Evolutionary conservation across 345 rosid species (phyloP).

Genomic region (Psidium guajava): DNA sequence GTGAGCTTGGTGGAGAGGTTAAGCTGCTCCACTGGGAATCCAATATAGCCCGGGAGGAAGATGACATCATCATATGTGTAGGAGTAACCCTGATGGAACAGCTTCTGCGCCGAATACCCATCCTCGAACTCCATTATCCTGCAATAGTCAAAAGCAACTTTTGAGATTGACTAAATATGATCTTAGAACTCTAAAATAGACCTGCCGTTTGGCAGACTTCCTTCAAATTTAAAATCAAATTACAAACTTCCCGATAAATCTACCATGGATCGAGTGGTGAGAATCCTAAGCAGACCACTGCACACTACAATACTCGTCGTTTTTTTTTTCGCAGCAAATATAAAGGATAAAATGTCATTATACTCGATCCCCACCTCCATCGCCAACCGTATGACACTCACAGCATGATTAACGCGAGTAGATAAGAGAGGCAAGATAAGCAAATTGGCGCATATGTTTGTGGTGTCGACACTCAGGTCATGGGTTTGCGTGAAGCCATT

Average conservation of each 20-base stretch:
- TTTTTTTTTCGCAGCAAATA: background rate
- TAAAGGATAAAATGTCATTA: background rate
- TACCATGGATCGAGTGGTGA: background rate
- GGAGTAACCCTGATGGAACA: slow-evolving; percentile 73
- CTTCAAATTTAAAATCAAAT: background rate
- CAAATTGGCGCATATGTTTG: too few relatives aligned
- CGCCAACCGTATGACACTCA: too few relatives aligned
- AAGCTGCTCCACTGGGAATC: slow-evolving; percentile 77
- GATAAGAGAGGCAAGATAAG: too few relatives aligned
- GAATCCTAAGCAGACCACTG: background rate
- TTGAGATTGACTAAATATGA: background rate
- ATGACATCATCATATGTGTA: slow-evolving; percentile 90
- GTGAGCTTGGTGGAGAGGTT: slow-evolving; percentile 57
- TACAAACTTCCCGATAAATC: background rate
- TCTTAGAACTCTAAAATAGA: background rate
- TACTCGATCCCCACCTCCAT: too few relatives aligned
- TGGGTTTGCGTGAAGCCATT: too few relatives aligned
- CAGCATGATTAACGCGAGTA: too few relatives aligned
- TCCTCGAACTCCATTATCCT: slow-evolving; percentile 27
- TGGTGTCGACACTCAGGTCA: too few relatives aligned
- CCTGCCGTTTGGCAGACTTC: background rate
- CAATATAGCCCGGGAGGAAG: slow-evolving; percentile 85
- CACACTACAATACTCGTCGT: background rate
- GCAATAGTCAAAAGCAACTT: too few relatives aligned
- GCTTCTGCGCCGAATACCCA: slow-evolving; percentile 51